These are phyloP conservation scores for Chrysanthemum makinoi DNA, from an alignment of 129 eudicot species.

Conservation along the genomic window DNA sequence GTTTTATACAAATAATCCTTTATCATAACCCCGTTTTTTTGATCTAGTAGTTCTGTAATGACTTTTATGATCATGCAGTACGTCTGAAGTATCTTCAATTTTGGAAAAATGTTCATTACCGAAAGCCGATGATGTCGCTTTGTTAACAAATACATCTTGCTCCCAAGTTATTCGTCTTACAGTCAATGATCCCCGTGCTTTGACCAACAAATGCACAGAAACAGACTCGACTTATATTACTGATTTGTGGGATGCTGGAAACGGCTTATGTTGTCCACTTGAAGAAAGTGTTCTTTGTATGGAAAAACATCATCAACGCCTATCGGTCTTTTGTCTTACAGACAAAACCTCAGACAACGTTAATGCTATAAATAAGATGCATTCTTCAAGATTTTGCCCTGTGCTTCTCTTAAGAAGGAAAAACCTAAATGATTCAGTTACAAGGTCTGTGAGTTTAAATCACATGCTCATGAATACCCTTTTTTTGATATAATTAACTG, in stretches of 20 bases:
- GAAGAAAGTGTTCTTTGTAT: slow-evolving; percentile 77
- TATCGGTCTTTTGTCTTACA: slow-evolving; percentile 49
- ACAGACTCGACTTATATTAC: slow-evolving; percentile 21
- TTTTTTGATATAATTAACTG: background rate
- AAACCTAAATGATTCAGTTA: slow-evolving; percentile 39
- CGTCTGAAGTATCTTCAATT: slow-evolving; percentile 22
- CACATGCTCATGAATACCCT: background rate
- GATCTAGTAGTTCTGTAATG: background rate
- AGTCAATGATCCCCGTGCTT: slow-evolving; percentile 70
- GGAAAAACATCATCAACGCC: slow-evolving; percentile 55
- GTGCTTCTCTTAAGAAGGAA: slow-evolving; percentile 56
- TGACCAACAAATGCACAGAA: slow-evolving; percentile 24
- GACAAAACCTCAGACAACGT: slow-evolving; percentile 24
- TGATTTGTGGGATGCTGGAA: slow-evolving; percentile 70
- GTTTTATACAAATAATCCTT: too few species aligned
- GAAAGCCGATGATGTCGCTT: slow-evolving; percentile 27
- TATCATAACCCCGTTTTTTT: background rate
- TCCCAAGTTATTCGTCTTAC: slow-evolving; percentile 43
- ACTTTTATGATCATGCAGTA: slow-evolving; percentile 34
- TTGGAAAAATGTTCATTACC: slow-evolving; percentile 31
- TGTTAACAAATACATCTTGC: slow-evolving; percentile 27
- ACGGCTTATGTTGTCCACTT: slow-evolving; percentile 55
- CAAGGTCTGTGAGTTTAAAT: slow-evolving; percentile 42
- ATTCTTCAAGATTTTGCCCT: slow-evolving; percentile 62
- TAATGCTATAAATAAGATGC: slow-evolving; percentile 32